These are phyloP conservation scores for Ophiosphaerella korrae DNA, from an alignment of 2,329 filamentous ascomycete species.

Conservation along the genomic window DNA sequence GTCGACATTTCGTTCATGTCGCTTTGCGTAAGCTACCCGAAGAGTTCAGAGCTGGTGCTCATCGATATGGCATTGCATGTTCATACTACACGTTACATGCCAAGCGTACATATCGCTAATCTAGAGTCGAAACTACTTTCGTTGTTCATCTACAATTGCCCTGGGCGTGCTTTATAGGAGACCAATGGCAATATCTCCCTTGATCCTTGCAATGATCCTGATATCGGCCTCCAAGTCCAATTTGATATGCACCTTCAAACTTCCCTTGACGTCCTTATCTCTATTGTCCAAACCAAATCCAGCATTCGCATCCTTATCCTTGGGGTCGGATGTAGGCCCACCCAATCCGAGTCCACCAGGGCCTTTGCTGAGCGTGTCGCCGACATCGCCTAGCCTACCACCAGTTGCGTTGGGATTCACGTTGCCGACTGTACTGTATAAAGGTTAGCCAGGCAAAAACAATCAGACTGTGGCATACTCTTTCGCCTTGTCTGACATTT, in stretches of 20 bases:
- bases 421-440: conserved; percentile 6
- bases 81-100: neutral
- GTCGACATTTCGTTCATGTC: too few species aligned
- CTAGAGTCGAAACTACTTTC: neutral
- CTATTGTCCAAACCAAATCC: conserved; percentile 26
- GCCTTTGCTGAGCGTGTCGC: conserved; percentile 9
- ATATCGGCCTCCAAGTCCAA: conserved; percentile 30
- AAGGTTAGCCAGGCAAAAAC: neutral
- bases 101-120: neutral
- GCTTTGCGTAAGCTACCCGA: too few species aligned
- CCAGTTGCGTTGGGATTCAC: conserved; percentile 10
- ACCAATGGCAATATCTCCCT: conserved; percentile 30
- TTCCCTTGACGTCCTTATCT: conserved; percentile 28
- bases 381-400: conserved; percentile 13
- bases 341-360: neutral
- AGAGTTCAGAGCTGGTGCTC: too few species aligned
- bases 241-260: conserved; percentile 29
- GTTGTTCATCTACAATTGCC: neutral
- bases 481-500: conserved; percentile 14
- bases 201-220: conserved; percentile 24
- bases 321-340: neutral
- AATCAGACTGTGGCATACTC: conserved; percentile 5
- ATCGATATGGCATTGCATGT: too few species aligned
- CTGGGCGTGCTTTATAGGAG: conserved; percentile 11
- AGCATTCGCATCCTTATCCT: conserved; percentile 8